A percentile compares a stretch with the other conserved stretches of the same genome.
These are phyloP conservation scores for Ascoidea tarda DNA, from an alignment of 805 yeast genomes.

Conservation along the genomic window DNA sequence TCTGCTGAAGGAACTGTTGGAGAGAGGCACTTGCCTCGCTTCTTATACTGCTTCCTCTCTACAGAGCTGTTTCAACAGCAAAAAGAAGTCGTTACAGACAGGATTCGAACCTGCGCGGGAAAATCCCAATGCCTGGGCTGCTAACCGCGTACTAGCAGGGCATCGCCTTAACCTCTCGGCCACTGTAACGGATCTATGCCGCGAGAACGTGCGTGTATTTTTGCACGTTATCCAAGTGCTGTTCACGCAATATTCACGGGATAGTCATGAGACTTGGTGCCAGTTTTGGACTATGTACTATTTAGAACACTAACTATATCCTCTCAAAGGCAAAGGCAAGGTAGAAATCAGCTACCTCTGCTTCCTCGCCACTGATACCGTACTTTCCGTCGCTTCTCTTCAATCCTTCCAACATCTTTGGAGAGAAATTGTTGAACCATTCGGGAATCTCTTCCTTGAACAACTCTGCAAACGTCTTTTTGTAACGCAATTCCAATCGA, in stretches of 20 bases:
- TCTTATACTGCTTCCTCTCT: too few species aligned
- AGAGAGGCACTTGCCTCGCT: too few species aligned
- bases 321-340: constrained; percentile 70
- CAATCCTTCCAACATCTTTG: constrained; percentile 53
- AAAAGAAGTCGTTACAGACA: constrained; percentile 34
- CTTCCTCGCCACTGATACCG: constrained; percentile 82
- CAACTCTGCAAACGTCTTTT: constrained; percentile 68
- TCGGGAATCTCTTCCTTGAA: constrained; percentile 68
- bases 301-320: too few species aligned
- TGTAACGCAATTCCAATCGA: constrained; percentile 56
- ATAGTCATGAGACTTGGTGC: too few species aligned
- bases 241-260: too few species aligned
- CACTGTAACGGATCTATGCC: constrained; percentile 29
- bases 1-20: too few species aligned
- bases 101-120: constrained; percentile 83
- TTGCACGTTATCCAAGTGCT: too few species aligned
- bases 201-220: too few species aligned
- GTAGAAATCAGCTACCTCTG: constrained; percentile 83
- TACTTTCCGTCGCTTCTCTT: constrained; percentile 64
- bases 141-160: constrained; percentile 45
- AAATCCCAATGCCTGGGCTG: constrained; percentile 37
- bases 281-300: too few species aligned
- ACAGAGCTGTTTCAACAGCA: too few species aligned
- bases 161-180: constrained; percentile 93
- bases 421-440: constrained; percentile 43